Base-by-base conservation (phyloP, 257 asterid species). In the Voacanga thouarsii region DNA sequence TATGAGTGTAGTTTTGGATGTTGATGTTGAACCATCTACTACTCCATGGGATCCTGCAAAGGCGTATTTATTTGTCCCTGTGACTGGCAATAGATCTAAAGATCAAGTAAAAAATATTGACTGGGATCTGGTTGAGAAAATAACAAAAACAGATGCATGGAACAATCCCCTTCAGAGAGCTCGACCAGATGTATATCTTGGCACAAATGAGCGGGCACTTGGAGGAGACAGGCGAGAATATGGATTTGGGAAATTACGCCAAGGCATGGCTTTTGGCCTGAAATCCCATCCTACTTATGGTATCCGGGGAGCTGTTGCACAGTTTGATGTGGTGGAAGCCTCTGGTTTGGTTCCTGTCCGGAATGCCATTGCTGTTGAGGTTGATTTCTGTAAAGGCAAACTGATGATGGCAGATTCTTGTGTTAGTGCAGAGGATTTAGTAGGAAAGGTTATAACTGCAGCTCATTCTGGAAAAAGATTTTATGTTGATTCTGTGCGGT, bases 381-480 rank as follows among this genome's bases (percentile, higher is more conserved):
- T 83, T 84, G 91, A 80, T 77, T 81, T 77, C 67, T 72, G 77
- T 57, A 83, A 86, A 66, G 94, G 90, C 78, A 86, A 84, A 75
- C 76, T 96, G 87, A 75, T 92, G 86, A 88, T 93, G 97, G 97
- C 97, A 63, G 98, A 96, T 85, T 89, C 91, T 47, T 85, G 77
- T 84, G 88, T 88, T 75, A 83, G 86, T 77, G 86, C 94, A 66
- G 89, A 88, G 73, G 90, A 90, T 83, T 82, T 96, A 79, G 77
- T 89, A 11, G 98, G 99, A 64, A 92, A 89, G 87, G 90, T 96
- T 59, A 88, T 96, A 76, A 96, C 99, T 79, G 97, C 99, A 37
- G 97, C 98, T 87, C 99, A 96, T 84, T 96, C 99, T 50, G 99
- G 99, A 77, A 96, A 96, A 89, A 87, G 99, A 82, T 96, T 96